phyloP scores from a whole-genome alignment of 768 basidiomycete genomes.

The Leccinum fibrillosum region DNA sequence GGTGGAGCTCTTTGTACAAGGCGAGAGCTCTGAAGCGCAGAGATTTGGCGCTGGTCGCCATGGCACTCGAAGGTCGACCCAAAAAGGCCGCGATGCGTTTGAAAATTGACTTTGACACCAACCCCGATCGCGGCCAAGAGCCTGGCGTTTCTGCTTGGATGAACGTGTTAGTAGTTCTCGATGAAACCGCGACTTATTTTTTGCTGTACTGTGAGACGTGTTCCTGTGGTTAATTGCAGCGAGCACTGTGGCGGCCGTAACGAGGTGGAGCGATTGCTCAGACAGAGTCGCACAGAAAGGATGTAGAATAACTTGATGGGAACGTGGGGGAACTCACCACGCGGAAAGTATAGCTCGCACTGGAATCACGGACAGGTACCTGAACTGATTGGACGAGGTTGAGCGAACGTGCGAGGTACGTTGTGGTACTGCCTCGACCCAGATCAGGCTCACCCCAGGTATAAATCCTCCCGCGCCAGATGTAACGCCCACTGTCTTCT shows the following conservation, averaged over 20 bases:
- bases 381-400: slow-evolving; percentile 2
- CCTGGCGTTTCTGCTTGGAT: not conserved
- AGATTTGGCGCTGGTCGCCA: slow-evolving; percentile 46
- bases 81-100: not conserved
- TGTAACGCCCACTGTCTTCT: not conserved
- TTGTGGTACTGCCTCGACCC: not conserved
- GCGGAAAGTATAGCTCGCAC: not conserved
- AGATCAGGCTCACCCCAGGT: not conserved
- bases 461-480: slow-evolving; percentile 5
- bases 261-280: too few relatives aligned
- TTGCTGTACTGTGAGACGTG: not conserved
- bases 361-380: not conserved
- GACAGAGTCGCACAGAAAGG: not conserved
- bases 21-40: slow-evolving; percentile 60
- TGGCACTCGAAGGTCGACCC: slow-evolving; percentile 14
- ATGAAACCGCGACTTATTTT: not conserved
- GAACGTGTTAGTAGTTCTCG: not conserved
- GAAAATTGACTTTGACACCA: not conserved
- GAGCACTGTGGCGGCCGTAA: not conserved
- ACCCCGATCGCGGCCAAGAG: not conserved
- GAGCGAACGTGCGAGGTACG: slow-evolving; percentile 32
- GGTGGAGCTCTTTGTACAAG: slow-evolving; percentile 79
- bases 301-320: not conserved
- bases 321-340: not conserved
- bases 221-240: not conserved